These are phyloP conservation scores for Pistacia vera DNA, from an alignment of 345 rosid genomes.

Conservation along the genomic window DNA sequence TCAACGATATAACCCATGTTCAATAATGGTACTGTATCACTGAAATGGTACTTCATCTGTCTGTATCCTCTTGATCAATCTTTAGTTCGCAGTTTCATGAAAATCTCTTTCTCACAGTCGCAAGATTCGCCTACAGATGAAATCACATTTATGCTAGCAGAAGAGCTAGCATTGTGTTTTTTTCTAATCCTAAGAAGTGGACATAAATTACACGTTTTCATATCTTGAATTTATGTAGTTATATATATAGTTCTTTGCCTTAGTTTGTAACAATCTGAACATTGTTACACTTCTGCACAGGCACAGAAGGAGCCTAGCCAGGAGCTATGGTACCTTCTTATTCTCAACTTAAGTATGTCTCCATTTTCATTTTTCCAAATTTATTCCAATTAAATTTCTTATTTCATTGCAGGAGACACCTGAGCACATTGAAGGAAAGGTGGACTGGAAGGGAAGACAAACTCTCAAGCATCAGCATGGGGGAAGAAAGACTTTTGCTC, in stretches of 20 bases:
- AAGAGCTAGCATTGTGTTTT: background rate
- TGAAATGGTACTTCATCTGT: too few species aligned
- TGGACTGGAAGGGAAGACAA: constrained; percentile 58
- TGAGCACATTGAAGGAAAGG: constrained; percentile 49
- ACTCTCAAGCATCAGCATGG: constrained; percentile 56
- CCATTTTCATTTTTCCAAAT: background rate
- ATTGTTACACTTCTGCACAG: background rate
- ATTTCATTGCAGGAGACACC: constrained; percentile 37
- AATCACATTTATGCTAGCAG: constrained; percentile 5
- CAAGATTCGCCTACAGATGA: too few species aligned
- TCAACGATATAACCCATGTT: background rate
- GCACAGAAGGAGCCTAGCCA: background rate
- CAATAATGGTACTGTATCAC: too few species aligned
- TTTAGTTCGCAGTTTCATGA: too few species aligned
- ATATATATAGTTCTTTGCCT: constrained; percentile 3
- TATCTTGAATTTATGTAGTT: background rate
- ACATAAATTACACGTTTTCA: background rate
- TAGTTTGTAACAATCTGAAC: background rate
- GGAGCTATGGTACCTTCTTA: constrained; percentile 5
- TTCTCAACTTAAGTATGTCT: background rate
- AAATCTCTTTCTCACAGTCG: too few species aligned
- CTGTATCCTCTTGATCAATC: too few species aligned
- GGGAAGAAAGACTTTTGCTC: constrained; percentile 41
- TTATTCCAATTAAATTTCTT: background rate
- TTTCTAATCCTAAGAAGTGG: background rate